These are phyloP conservation scores for Beauveria caledonica DNA, from an alignment of 2,329 filamentous ascomycete genomes.

Conservation along the genomic window DNA sequence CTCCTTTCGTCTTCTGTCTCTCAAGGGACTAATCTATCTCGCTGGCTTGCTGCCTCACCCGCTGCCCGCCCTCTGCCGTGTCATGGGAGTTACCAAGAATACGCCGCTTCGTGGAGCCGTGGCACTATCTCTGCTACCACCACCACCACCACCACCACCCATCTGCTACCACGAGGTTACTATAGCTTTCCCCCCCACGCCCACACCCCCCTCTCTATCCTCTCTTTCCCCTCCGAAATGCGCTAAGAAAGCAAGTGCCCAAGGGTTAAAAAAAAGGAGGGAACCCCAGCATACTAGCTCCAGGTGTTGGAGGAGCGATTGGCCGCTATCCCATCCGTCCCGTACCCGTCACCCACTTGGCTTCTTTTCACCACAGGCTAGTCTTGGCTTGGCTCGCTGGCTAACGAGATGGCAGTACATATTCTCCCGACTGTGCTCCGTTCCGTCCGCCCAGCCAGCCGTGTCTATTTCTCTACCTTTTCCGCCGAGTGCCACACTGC, in stretches of 20 bases:
- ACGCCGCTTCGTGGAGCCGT: background rate
- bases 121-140: background rate
- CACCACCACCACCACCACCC: background rate
- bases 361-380: background rate
- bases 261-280: background rate
- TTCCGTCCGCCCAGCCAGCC: slow-evolving; percentile 6
- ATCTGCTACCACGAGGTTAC: background rate
- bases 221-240: background rate
- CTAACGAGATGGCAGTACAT: slow-evolving; percentile 7
- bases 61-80: background rate
- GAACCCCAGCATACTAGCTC: background rate
- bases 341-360: slow-evolving; percentile 9
- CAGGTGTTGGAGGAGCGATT: slow-evolving; percentile 2
- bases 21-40: background rate
- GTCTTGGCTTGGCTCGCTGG: slow-evolving; percentile 6
- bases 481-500: background rate
- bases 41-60: background rate
- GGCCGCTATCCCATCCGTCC: slow-evolving; percentile 10
- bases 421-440: slow-evolving; percentile 9
- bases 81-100: background rate
- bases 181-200: background rate
- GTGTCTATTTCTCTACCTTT: background rate
- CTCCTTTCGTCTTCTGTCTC: background rate
- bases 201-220: background rate
- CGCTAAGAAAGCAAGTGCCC: background rate